A percentile compares a stretch with the other conserved stretches of the same genome.
phyloP scores from a whole-genome alignment of 1,284 basidiomycete genomes.

The Phylloporus sp. region DNA sequence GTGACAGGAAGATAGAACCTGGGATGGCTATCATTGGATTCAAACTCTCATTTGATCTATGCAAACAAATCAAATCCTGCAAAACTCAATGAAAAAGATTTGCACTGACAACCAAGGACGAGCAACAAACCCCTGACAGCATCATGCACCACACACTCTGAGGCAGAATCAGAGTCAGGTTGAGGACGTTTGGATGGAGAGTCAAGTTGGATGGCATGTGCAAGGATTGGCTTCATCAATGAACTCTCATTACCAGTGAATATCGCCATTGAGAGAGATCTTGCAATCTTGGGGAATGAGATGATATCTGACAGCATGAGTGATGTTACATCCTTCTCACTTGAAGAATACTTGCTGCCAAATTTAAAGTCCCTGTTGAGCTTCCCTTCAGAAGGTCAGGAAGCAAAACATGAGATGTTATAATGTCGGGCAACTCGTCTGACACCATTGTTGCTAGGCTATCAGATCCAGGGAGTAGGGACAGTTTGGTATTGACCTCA shows the following conservation, averaged over 20 bases:
- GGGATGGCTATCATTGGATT: constrained; percentile 63
- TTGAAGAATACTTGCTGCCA: constrained; percentile 53
- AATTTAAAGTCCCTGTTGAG: constrained; percentile 75
- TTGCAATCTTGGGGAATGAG: constrained; percentile 58
- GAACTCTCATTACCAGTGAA: constrained; percentile 56
- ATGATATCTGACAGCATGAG: constrained; percentile 76
- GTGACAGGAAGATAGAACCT: constrained; percentile 64
- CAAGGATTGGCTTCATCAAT: constrained; percentile 62
- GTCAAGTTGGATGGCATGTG: constrained; percentile 45
- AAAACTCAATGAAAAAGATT: constrained; percentile 64
- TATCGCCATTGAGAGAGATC: constrained; percentile 50
- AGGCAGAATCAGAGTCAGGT: constrained; percentile 50
- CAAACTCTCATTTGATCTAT: constrained; percentile 73
- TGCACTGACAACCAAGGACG: constrained; percentile 44
- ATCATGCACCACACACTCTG: constrained; percentile 36
- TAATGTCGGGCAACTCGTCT: constrained; percentile 28
- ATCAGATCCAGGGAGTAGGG: constrained; percentile 26
- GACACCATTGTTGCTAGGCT: constrained; percentile 18
- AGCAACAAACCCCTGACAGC: constrained; percentile 21
- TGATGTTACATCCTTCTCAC: constrained; percentile 17
- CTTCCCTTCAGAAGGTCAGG: constrained; percentile 60
- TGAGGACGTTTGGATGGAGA: constrained; percentile 41
- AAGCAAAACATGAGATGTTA: constrained; percentile 44
- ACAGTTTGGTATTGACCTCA: constrained; percentile 27
- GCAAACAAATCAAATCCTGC: constrained; percentile 73